Evolutionary conservation across 2,329 filamentous ascomycete genomes (phyloP).

Genomic region (Eurotiales sp.): DNA sequence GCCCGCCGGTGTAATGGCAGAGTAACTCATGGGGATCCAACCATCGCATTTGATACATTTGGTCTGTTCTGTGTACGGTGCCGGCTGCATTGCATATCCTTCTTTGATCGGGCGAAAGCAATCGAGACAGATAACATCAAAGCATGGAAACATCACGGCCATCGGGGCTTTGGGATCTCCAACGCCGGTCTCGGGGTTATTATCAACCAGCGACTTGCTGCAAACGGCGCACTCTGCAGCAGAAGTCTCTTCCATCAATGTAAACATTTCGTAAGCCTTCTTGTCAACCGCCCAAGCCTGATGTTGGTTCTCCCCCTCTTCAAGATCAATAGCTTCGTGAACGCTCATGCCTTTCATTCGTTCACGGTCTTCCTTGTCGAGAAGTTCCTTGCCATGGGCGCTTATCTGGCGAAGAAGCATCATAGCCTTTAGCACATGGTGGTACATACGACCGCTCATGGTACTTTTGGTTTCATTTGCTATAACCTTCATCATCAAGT

Average conservation of each 20-base stretch:
- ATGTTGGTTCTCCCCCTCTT: slow-evolving; percentile 66
- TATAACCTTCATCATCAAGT: slow-evolving; percentile 74
- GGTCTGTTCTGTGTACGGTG: slow-evolving; percentile 32
- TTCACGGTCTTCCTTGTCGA: slow-evolving; percentile 78
- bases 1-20: slow-evolving; percentile 62
- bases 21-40: slow-evolving; percentile 61
- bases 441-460: slow-evolving; percentile 82
- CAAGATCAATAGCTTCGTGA: slow-evolving; percentile 82
- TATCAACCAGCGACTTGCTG: slow-evolving; percentile 56
- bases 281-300: slow-evolving; percentile 58
- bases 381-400: slow-evolving; percentile 87
- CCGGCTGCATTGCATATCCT: slow-evolving; percentile 10
- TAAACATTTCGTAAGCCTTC: slow-evolving; percentile 81
- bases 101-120: slow-evolving; percentile 62
- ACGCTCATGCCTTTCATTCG: slow-evolving; percentile 76
- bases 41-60: slow-evolving; percentile 66
- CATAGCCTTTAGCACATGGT: slow-evolving; percentile 88
- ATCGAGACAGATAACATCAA: slow-evolving; percentile 73
- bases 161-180: slow-evolving; percentile 52
- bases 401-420: slow-evolving; percentile 84
- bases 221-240: slow-evolving; percentile 71
- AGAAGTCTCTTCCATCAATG: slow-evolving; percentile 77
- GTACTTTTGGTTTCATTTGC: slow-evolving; percentile 61
- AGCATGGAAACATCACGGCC: slow-evolving; percentile 78
- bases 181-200: slow-evolving; percentile 52